Percentiles rank a stretch among this genome's conserved stretches.
Conservation (phyloP, 2,329 filamentous ascomycete genomes). For the Xylaria digitata region DNA sequence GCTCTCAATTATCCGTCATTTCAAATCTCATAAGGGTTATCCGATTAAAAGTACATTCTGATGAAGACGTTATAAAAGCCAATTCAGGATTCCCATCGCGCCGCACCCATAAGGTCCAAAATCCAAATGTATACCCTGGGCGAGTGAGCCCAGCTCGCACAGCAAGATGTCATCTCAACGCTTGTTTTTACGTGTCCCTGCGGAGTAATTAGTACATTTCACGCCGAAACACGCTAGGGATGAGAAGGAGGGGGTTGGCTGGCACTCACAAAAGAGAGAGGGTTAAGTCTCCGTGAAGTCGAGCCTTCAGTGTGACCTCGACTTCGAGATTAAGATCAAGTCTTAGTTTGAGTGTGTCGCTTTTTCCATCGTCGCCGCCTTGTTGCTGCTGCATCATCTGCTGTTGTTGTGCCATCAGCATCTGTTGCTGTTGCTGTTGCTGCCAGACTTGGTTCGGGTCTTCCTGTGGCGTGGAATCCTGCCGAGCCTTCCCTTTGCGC, state of each 20-base stretch:
- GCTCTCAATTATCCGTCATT: not conserved
- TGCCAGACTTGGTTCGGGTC: constrained; percentile 36
- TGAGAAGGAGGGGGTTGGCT: not conserved
- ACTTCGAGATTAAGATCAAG: constrained; percentile 85
- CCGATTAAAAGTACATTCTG: not conserved
- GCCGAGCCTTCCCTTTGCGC: constrained; percentile 34
- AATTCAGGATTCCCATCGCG: not conserved
- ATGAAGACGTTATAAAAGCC: not conserved
- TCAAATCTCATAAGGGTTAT: not conserved
- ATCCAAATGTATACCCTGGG: not conserved
- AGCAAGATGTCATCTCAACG: not conserved
- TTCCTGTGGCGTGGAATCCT: constrained; percentile 31
- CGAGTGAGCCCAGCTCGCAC: not conserved
- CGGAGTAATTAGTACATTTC: constrained; percentile 11
- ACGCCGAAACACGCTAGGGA: not conserved
- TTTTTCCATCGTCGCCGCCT: constrained; percentile 54
- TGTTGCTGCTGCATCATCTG: constrained; percentile 34
- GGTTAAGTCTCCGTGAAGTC: constrained; percentile 85
- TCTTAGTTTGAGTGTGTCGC: constrained; percentile 75
- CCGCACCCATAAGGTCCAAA: not conserved
- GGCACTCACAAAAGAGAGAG: constrained; percentile 71
- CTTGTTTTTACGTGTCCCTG: constrained; percentile 37
- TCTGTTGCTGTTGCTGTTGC: constrained; percentile 36
- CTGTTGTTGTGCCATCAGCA: constrained; percentile 26
- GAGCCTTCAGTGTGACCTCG: constrained; percentile 88